Conservation (phyloP, 768 basidiomycete species). For the Auriscalpium vulgare region DNA sequence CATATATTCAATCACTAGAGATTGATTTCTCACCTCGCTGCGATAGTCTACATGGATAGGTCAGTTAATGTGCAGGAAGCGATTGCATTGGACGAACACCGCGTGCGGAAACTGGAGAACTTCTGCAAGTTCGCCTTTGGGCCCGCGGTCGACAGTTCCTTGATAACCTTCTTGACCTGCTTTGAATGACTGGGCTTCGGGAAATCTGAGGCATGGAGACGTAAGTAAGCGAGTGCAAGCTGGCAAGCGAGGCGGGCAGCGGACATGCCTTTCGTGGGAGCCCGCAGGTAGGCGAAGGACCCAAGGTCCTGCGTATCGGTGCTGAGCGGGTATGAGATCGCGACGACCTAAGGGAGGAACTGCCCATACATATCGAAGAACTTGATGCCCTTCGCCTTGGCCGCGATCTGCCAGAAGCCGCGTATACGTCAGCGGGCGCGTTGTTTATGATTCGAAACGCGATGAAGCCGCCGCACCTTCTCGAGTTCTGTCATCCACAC, state of each 20-base stretch:
- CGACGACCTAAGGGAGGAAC: not conserved
- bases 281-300: not conserved
- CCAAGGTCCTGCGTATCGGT: conserved; percentile 15
- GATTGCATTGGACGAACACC: conserved; percentile 42
- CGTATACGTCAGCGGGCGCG: no score
- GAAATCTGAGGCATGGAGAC: conserved; percentile 37
- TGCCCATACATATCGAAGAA: conserved; percentile 79
- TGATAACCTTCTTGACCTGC: conserved; percentile 50
- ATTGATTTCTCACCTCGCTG: conserved; percentile 45
- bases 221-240: not conserved
- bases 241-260: not conserved
- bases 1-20: not conserved
- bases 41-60: conserved; percentile 48
- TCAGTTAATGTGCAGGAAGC: conserved; percentile 13
- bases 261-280: not conserved
- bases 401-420: conserved; percentile 48
- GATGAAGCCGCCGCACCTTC: conserved; percentile 43
- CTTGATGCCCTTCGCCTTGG: conserved; percentile 67
- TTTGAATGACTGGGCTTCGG: conserved; percentile 54
- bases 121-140: conserved; percentile 54
- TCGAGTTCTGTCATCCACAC: conserved; percentile 86
- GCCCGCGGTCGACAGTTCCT: conserved; percentile 58
- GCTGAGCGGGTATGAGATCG: conserved; percentile 10
- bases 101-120: conserved; percentile 66
- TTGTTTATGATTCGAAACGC: no score